Conservation (phyloP, 1,139 yeast genomes). For the Blastobotrys ciferrii region DNA sequence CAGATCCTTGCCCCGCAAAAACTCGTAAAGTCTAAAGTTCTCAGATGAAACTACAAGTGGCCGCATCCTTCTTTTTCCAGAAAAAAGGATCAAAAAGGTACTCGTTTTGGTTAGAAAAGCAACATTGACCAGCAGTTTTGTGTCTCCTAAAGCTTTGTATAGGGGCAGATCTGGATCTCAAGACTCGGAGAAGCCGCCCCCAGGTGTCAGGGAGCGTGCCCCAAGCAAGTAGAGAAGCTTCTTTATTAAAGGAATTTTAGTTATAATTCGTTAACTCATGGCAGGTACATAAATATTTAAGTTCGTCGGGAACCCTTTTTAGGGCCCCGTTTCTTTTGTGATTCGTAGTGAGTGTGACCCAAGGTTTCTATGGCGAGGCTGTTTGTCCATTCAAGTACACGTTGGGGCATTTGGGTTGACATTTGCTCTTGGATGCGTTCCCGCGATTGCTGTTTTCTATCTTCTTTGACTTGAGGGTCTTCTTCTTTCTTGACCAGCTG, state of each 20-base stretch:
- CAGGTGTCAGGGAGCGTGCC: no score
- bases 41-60: no score
- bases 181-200: no score
- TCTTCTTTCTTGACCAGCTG: conserved; percentile 6
- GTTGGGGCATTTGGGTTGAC: conserved; percentile 20
- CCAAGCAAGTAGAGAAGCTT: no score
- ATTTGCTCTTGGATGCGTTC: conserved; percentile 28
- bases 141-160: no score
- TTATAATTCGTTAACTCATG: neutral
- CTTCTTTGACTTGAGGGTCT: conserved; percentile 11
- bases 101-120: neutral
- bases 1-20: neutral
- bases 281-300: neutral
- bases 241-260: no score
- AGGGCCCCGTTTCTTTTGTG: conserved; percentile 18
- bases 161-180: no score
- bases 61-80: neutral
- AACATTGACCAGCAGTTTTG: no score
- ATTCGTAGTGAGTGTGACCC: conserved; percentile 32
- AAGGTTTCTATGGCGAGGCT: conserved; percentile 27
- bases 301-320: conserved; percentile 13
- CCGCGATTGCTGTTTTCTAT: conserved; percentile 21
- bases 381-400: conserved; percentile 33
- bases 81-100: neutral
- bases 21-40: neutral